Base-by-base conservation (phyloP, 2,329 filamentous ascomycete species). In the Nemania diffusa region DNA sequence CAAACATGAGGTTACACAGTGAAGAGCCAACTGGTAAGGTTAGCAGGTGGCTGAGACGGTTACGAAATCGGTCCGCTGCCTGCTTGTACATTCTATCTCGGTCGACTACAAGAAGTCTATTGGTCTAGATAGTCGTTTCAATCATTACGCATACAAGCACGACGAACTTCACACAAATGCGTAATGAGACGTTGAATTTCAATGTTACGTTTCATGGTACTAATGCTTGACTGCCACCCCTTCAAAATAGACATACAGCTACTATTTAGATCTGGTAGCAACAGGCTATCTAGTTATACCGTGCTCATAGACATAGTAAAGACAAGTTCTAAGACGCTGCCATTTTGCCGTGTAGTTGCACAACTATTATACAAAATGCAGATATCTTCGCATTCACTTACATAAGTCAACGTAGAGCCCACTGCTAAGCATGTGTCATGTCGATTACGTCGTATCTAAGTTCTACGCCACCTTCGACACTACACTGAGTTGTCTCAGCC, bases 381-480 rank as follows among this genome's bases (percentile, higher is more conserved):
- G 17, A 53, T 20, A 3, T n/a, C n/a, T n/a, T n/a, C n/a, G n/a
- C n/a, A n/a, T n/a, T n/a, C n/a, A n/a, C n/a, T n/a, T n/a, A n/a
- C n/a, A n/a, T n/a, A n/a, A n/a, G n/a, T n/a, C n/a, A n/a, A n/a
- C n/a, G n/a, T n/a, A n/a, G n/a, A n/a, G n/a, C n/a, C n/a, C 9
- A 4, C 6, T 42, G 40, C 20, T 46, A 24, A 3, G 34, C 34
- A 3, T 40, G 9, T 32, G 29, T 32, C 29, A 32, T 32, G 9
- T 32, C 34, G 3, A 40, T 56, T 59, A 67, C 59, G 42, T 48
- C 55, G 40, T 62, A 46, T 50, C 20, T 5, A 40, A 52, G 48
- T 27, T 22, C 42, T n/a, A 55, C n/a, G 40, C 42, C 55, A 22
- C 32, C 20, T 34, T 37, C n/a, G 51, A 32, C 56, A 13, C 22